Conservation (phyloP, 2,329 filamentous ascomycete species). For the Xylaria sp. region DNA sequence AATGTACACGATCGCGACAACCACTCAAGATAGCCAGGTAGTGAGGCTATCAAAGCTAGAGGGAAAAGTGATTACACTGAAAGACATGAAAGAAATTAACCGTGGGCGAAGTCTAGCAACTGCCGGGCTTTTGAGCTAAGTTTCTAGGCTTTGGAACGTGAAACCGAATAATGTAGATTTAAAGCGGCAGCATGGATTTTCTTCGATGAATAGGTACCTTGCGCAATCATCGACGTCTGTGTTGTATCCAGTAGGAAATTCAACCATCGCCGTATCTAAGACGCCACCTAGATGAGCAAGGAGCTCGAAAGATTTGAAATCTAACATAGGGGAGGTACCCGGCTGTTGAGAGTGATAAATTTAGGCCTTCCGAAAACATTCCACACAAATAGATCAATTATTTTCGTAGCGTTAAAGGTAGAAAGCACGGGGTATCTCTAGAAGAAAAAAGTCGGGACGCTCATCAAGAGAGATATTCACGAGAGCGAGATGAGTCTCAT, state of each 20-base stretch:
- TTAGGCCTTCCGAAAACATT: not conserved
- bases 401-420: not conserved
- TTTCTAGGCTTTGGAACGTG: not conserved
- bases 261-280: not conserved
- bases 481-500: conserved; percentile 46
- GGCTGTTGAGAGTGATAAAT: not conserved
- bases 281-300: not conserved
- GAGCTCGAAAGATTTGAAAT: not conserved
- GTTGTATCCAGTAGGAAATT: not conserved
- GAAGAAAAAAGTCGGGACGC: not conserved
- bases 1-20: too few relatives aligned
- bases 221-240: not conserved
- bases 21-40: too few relatives aligned
- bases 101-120: not conserved
- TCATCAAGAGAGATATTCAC: conserved; percentile 4
- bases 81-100: not conserved
- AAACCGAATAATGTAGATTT: not conserved
- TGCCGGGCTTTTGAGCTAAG: not conserved
- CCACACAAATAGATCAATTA: not conserved
- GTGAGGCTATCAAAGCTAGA: too few relatives aligned
- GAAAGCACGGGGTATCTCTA: conserved; percentile 17
- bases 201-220: not conserved
- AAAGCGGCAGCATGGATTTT: not conserved
- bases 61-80: too few relatives aligned
- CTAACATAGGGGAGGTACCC: conserved; percentile 7